Evolutionary conservation across 805 yeast genomes (phyloP).

Genomic region (Komagataella pseudopastoris): DNA sequence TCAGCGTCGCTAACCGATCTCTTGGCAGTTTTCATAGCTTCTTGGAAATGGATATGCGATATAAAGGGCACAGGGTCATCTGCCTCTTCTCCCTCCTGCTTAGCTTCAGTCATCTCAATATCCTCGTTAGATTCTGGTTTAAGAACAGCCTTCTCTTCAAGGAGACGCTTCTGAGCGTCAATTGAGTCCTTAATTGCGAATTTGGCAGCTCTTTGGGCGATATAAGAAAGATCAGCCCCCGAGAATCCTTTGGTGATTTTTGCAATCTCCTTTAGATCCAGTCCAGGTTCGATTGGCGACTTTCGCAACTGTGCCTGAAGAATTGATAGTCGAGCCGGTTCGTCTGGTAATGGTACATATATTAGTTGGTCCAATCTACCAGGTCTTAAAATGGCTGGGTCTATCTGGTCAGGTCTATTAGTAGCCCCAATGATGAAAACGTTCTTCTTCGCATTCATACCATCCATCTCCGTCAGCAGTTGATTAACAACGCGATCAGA

Average conservation of each 20-base stretch:
- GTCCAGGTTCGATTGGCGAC: slow-evolving; percentile 96
- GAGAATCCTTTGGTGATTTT: slow-evolving; percentile 94
- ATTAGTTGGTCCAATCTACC: slow-evolving; percentile 98
- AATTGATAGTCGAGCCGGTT: slow-evolving; percentile 84
- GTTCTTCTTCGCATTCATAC: slow-evolving; percentile 99
- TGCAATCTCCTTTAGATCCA: slow-evolving; percentile 79
- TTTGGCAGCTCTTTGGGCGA: slow-evolving; percentile 97
- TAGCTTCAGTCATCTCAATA: not conserved
- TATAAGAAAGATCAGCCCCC: slow-evolving; percentile 96
- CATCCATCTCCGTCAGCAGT: slow-evolving; percentile 96
- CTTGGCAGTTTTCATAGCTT: slow-evolving; percentile 99
- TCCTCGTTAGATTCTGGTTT: slow-evolving; percentile 23
- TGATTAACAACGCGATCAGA: slow-evolving; percentile 94
- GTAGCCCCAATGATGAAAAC: slow-evolving; percentile 99
- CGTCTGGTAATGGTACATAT: slow-evolving; percentile 97
- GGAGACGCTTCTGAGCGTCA: slow-evolving; percentile 54
- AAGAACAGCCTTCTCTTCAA: slow-evolving; percentile 36
- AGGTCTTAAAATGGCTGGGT: slow-evolving; percentile 96
- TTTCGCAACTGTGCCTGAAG: slow-evolving; percentile 93
- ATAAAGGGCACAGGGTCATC: slow-evolving; percentile 95
- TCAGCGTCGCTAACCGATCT: slow-evolving; percentile 96
- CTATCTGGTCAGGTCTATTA: slow-evolving; percentile 98
- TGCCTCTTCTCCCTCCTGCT: slow-evolving; percentile 48
- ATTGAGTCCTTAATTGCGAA: slow-evolving; percentile 97
- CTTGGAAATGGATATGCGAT: slow-evolving; percentile 89